A percentile compares a stretch with the other conserved stretches of the same genome.
phyloP scores from a whole-genome alignment of 257 asterid species.

The Fraxinus quadrangulata region DNA sequence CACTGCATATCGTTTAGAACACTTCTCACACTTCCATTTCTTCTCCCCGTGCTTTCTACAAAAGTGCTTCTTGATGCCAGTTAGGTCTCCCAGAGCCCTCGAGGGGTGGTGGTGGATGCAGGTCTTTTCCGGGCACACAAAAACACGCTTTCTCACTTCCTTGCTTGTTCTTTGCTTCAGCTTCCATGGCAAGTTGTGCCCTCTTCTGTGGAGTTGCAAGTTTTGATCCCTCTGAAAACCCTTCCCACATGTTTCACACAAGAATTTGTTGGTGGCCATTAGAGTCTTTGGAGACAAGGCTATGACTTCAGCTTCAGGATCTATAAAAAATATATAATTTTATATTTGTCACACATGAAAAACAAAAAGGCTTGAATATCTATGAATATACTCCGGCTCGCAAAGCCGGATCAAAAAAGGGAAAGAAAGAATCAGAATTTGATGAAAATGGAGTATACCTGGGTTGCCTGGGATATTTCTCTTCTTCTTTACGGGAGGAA shows the following conservation, averaged over 20 bases:
- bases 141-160: conserved; percentile 74
- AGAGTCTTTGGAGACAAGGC: conserved; percentile 85
- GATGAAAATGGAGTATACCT: conserved; percentile 37
- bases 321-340: neutral
- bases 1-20: no score
- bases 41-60: no score
- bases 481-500: conserved; percentile 67
- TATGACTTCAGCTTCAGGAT: conserved; percentile 39
- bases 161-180: conserved; percentile 76
- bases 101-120: conserved; percentile 49
- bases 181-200: conserved; percentile 92
- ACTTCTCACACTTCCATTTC: no score
- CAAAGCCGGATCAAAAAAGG: neutral
- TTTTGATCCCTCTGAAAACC: conserved; percentile 95
- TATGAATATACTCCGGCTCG: neutral
- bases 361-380: neutral
- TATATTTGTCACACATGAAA: neutral
- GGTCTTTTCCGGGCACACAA: conserved; percentile 82
- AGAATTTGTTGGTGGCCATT: conserved; percentile 87
- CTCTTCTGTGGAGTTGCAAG: conserved; percentile 83
- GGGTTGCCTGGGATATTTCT: conserved; percentile 93
- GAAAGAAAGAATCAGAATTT: neutral
- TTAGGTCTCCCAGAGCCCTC: no score
- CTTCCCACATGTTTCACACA: conserved; percentile 88
- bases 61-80: no score